Percentiles rank a stretch among this genome's conserved stretches.
Evolutionary conservation across 768 basidiomycete genomes (phyloP).

Genomic region (Strobilomyces confusus): DNA sequence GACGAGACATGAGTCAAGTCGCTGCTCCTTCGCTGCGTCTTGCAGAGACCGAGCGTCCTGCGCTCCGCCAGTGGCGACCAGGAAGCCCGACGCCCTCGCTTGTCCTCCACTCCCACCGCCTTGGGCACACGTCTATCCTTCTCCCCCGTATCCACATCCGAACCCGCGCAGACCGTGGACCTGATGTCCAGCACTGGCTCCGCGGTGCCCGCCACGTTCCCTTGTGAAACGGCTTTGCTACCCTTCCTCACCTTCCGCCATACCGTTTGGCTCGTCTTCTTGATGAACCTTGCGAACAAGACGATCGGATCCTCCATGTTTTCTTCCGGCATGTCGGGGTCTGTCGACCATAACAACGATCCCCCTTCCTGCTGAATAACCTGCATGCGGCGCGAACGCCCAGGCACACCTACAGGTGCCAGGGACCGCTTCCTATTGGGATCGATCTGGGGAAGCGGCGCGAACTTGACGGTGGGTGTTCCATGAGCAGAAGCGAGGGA

Average conservation of each 20-base stretch:
- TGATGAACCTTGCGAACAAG: conserved; percentile 48
- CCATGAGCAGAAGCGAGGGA: conserved; percentile 15
- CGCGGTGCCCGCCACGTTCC: conserved; percentile 3
- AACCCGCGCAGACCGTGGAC: conserved; percentile 22
- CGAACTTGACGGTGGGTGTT: conserved; percentile 47
- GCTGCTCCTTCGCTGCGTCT: conserved; percentile 21
- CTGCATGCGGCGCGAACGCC: conserved; percentile 30
- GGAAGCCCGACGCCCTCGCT: conserved; percentile 17
- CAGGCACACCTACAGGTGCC: conserved; percentile 53
- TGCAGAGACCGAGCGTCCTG: conserved; percentile 13
- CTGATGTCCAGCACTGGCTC: conserved; percentile 20
- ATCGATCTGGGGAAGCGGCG: conserved; percentile 52
- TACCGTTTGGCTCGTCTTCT: conserved; percentile 34
- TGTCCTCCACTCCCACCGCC: conserved; percentile 5
- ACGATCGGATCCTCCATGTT: conserved; percentile 45
- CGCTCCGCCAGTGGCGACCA: conserved; percentile 25
- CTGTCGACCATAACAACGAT: conserved; percentile 19
- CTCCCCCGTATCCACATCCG: conserved; percentile 6
- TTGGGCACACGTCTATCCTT: not conserved
- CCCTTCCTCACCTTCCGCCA: conserved; percentile 50
- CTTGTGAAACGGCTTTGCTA: conserved; percentile 14
- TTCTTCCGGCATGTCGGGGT: conserved; percentile 25
- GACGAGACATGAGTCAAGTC: conserved; percentile 47
- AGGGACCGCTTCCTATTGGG: conserved; percentile 46
- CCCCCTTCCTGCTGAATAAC: conserved; percentile 17